These are phyloP conservation scores for Beauveria caledonica DNA, from an alignment of 2,329 filamentous ascomycete genomes.

Conservation along the genomic window DNA sequence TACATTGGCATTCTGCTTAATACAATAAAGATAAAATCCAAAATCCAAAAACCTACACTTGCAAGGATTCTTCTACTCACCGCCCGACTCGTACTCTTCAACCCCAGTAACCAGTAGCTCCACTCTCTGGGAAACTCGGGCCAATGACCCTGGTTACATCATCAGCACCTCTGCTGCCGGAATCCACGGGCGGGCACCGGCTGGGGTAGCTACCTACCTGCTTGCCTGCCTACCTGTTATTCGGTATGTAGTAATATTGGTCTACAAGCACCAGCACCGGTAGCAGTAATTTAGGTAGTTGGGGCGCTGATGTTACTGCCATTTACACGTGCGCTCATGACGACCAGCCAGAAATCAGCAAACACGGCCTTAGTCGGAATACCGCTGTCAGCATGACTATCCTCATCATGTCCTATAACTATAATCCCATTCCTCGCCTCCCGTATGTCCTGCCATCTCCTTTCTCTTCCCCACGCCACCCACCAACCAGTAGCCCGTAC, in stretches of 20 bases:
- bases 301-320: too few species aligned
- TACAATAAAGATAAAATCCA: not conserved
- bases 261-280: too few species aligned
- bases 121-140: not conserved
- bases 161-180: not conserved
- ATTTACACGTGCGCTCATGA: too few species aligned
- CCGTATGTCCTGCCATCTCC: not conserved
- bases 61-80: too few species aligned
- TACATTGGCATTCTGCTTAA: not conserved
- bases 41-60: not conserved
- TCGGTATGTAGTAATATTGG: too few species aligned
- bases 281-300: too few species aligned
- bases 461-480: not conserved
- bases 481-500: too few species aligned
- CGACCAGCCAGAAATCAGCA: not conserved
- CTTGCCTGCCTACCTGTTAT: not conserved
- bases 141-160: constrained; percentile 4
- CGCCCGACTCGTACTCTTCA: not conserved
- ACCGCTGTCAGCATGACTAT: not conserved
- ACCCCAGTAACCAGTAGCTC: not conserved
- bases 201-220: not conserved
- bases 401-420: too few species aligned
- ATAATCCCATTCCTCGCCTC: too few species aligned
- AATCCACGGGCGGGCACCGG: not conserved
- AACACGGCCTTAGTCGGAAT: not conserved